Evolutionary conservation across 2,329 filamentous ascomycete species (phyloP), one percentile per base, ranked within the genome.

Genomic region (Colletotrichum sp.): DNA sequence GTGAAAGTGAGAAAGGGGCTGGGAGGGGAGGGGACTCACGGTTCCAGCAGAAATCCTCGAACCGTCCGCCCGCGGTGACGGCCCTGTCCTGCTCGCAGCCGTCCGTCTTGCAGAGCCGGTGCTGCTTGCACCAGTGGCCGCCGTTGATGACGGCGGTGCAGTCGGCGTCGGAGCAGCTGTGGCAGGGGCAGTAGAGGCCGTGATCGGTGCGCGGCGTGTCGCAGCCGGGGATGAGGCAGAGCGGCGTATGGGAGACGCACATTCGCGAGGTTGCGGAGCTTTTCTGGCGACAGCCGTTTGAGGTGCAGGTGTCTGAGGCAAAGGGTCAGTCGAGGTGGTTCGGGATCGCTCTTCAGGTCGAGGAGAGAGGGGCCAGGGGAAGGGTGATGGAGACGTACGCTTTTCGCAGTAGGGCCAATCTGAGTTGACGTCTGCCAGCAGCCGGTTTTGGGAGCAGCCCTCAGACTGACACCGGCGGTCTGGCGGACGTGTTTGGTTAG

Each of bases 351-450:
- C 10, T 16, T 13, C 9, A 5, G 18, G 5, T 27, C 1, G 6
- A 48, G 43, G 6, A n/a, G 22, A 43, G 34, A 18, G 15, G 28
- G 5, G n/a, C 18, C 28, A 8, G 60, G 6, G 22, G 28, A 9
- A n/a, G 13, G 34, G 15, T 18, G 16, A 10, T 16, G 16, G 12
- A 15, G 48, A 61, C 77, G 32, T 32, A 77, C 78, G 78, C 36
- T 71, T 76, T 8, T 70, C 65, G 25, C 78, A 79, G 43, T 79
- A 79, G 16, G 74, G 76, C 62, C 74, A 79, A 25, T 68, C 65
- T 4, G 68, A 65, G 70, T 56, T 64, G 9, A 66, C 61, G 3
- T 78, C 77, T 52, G 62, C 77, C 25, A 56, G 69, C 15, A 75
- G 60, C 7, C 78, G 70, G 5, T 67, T 58, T 4, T 55, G 43